Evolutionary conservation across 164 flowering plant genomes (phyloP).

Genomic region (Piper longum): DNA sequence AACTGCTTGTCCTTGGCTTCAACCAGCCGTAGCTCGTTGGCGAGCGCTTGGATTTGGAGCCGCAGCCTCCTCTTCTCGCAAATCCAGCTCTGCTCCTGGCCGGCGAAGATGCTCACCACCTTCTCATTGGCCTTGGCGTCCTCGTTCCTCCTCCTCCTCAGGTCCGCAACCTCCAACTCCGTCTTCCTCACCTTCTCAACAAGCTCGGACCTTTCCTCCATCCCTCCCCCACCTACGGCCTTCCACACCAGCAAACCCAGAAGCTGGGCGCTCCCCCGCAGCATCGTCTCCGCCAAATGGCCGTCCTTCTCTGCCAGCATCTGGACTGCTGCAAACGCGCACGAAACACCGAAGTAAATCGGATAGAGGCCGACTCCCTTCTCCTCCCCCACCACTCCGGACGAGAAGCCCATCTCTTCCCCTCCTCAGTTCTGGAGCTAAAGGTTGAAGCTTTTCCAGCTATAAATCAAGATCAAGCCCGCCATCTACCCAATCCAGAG

Average conservation of each 20-base stretch:
- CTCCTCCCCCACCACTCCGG: conserved; percentile 19
- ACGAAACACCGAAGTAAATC: conserved; percentile 70
- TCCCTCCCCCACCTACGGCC: conserved; percentile 28
- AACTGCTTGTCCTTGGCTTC: conserved; percentile 35
- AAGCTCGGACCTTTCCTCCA: conserved; percentile 23
- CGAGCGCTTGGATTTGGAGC: conserved; percentile 52
- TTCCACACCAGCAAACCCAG: conserved; percentile 73
- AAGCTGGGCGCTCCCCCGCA: conserved; percentile 60
- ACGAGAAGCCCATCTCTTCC: conserved; percentile 19
- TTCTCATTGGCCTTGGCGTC: conserved; percentile 92
- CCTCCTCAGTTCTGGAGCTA: conserved; percentile 13
- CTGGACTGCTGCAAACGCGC: conserved; percentile 58
- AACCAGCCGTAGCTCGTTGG: conserved; percentile 32
- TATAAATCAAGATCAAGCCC: background rate
- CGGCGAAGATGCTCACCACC: conserved; percentile 68
- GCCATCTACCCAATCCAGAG: too few relatives aligned
- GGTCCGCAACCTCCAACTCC: conserved; percentile 39
- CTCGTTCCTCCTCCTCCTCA: conserved; percentile 60
- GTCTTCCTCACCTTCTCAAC: conserved; percentile 37
- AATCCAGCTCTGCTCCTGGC: conserved; percentile 79
- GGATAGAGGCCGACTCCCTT: conserved; percentile 41
- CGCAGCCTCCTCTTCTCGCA: conserved; percentile 53
- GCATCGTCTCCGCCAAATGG: conserved; percentile 34
- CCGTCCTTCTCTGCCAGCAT: conserved; percentile 21
- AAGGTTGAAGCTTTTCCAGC: background rate